Conservation (phyloP, 495 filamentous ascomycete species). For the Aspergillus nanangensis region DNA sequence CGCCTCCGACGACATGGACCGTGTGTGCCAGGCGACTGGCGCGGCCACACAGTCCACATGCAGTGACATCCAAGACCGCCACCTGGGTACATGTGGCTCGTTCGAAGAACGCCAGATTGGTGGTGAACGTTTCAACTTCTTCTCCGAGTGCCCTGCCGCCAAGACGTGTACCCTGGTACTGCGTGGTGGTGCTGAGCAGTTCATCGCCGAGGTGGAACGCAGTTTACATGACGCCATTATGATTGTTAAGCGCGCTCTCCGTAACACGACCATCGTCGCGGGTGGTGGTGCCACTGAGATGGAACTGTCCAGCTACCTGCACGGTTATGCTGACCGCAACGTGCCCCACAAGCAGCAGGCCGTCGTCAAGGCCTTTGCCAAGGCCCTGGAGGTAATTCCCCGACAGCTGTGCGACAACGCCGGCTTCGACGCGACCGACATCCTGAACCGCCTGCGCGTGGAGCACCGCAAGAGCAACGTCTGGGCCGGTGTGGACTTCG, state of each 20-base stretch:
- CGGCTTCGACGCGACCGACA: slow-evolving; percentile 96
- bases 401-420: slow-evolving; percentile 97
- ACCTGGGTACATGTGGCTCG: slow-evolving; percentile 82
- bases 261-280: slow-evolving; percentile 89
- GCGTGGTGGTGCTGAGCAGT: slow-evolving; percentile 95
- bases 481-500: slow-evolving; percentile 96
- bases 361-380: slow-evolving; percentile 96
- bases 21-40: slow-evolving; percentile 90
- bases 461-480: slow-evolving; percentile 86
- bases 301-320: slow-evolving; percentile 90
- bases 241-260: slow-evolving; percentile 96
- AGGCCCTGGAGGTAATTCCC: slow-evolving; percentile 94
- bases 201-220: slow-evolving; percentile 97
- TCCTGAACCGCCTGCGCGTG: slow-evolving; percentile 88
- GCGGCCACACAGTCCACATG: slow-evolving; percentile 92
- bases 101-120: slow-evolving; percentile 98
- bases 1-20: slow-evolving; percentile 88
- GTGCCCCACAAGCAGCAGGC: slow-evolving; percentile 93
- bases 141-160: slow-evolving; percentile 88
- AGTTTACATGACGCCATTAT: slow-evolving; percentile 98
- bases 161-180: slow-evolving; percentile 97
- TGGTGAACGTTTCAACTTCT: slow-evolving; percentile 96
- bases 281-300: slow-evolving; percentile 95
- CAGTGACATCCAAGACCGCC: slow-evolving; percentile 85
- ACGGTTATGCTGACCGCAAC: slow-evolving; percentile 85